Evolutionary conservation across 257 asterid species (phyloP), one percentile per base, ranked within the genome.

Genomic region (Nicotiana benthamiana): DNA sequence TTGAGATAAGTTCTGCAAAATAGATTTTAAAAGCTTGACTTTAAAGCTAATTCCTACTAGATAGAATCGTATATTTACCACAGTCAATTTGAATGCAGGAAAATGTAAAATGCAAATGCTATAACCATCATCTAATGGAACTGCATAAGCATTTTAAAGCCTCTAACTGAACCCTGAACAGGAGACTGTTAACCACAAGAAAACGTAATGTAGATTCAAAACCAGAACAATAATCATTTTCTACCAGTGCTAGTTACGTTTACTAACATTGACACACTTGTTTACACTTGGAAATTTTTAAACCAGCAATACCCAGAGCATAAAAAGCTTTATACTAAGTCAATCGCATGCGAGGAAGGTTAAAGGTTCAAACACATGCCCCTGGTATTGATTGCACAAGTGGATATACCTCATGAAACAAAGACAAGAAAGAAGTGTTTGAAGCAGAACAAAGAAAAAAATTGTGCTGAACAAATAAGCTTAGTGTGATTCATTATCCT

Each of bases 1-100:
- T 90, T 92, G 97, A 83, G 98, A 92, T 84, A 95, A 88, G 84
- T 96, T 92, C 99, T 95, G 92, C 79, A 86, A 82, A 77, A 60
- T 20, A 80, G 52, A 57, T 17, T 75, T 64, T 53, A 84, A 61
- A 82, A 76, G 28, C 54, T 62, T 46, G 60, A 80, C 30, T 17
- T 17, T 10, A 4, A 67, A 32, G 51, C 15, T 63, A 57, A 61
- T 70, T 61, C 56, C 86, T 67, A 34, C 76, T 68, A 64, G 46
- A 84, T 11, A 74, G 70, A 54, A 59, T 54, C n/a, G 27, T 56
- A 48, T 57, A 34, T 68, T 66, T 52, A 18, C 54, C 53, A 51
- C 2, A 12, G 17, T 5, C 18, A n/a, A 36, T n/a, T 67, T 3
- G 54, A 36, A 36, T 67, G 54, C 75, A 67, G 75, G 30, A 36